These are phyloP conservation scores for Yamadazyma takamatsuzukensis DNA, from an alignment of 805 yeast genomes.

Conservation along the genomic window DNA sequence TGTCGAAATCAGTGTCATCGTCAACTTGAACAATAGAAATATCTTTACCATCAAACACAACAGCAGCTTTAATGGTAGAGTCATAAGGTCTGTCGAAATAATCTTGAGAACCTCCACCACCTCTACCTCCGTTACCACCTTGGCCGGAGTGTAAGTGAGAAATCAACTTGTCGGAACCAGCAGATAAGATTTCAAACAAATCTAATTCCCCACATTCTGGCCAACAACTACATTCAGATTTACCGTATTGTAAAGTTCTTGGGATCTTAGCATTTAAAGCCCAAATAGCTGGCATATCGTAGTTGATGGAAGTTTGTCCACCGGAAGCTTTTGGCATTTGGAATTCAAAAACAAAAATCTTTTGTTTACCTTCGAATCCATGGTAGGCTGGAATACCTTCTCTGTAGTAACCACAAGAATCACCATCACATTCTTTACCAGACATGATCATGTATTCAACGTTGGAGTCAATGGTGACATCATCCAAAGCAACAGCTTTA, in stretches of 20 bases:
- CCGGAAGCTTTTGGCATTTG: slow-evolving; percentile 75
- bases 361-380: slow-evolving; percentile 81
- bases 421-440: slow-evolving; percentile 52
- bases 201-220: slow-evolving; percentile 95
- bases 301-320: slow-evolving; percentile 48
- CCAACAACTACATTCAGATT: slow-evolving; percentile 90
- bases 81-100: slow-evolving; percentile 83
- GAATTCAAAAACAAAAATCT: slow-evolving; percentile 91
- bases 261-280: slow-evolving; percentile 92
- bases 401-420: slow-evolving; percentile 81
- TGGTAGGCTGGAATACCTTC: slow-evolving; percentile 86
- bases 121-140: slow-evolving; percentile 55
- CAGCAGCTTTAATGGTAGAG: slow-evolving; percentile 85
- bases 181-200: slow-evolving; percentile 78
- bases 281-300: slow-evolving; percentile 99
- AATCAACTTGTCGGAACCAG: slow-evolving; percentile 73
- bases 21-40: slow-evolving; percentile 63
- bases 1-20: slow-evolving; percentile 47
- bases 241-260: slow-evolving; percentile 93
- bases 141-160: slow-evolving; percentile 83
- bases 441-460: slow-evolving; percentile 82
- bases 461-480: slow-evolving; percentile 67
- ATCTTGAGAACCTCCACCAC: slow-evolving; percentile 88
- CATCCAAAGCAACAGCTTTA: slow-evolving; percentile 62
- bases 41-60: slow-evolving; percentile 57